Evolutionary conservation across 768 basidiomycete genomes (phyloP), one percentile per base, ranked within the genome.

Genomic region (Thelephora ganbajun): DNA sequence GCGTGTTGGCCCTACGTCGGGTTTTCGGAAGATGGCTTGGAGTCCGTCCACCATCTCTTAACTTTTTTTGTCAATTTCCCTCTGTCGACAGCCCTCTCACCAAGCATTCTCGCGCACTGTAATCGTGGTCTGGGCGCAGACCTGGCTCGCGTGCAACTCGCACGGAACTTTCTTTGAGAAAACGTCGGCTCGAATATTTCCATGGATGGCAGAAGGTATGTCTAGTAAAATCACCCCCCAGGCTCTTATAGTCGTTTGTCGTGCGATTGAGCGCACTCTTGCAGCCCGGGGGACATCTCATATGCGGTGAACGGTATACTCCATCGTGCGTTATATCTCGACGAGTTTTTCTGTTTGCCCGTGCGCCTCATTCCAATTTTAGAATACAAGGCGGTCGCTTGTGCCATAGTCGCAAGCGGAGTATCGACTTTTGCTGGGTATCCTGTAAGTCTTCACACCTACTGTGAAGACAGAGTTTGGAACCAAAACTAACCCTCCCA

Each of bases 391-490:
- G 79, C 88, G 45, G 83, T 90, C 58, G 87, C 85, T 35, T 90
- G 86, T 58, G 91, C 92, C 33, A 79, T 93, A 51, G 80, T 87
- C 36, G 91, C 91, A 44, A 91, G 89, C 56, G 85, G 92, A 63
- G 75, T 92, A 54, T 92, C 91, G 43, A 96, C 93, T 12, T 77
- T 94, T 58, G 84, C 85, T 48, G 92, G 92, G 44, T 94, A 92
- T 63, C 90, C 90, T 48, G 88, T 76, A 46, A 47, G 65, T 58
- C 44, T 16, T 34, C 20, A 16, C 26, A 9, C 22, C 14, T 5
- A 11, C 26, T 9, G 26, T 9, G 26, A 30, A 30, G 26, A 30
- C 5, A 30, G 9, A 30, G 9, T 9, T 30, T 4, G 5, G 9
- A 30, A 30, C 4, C 26, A 4, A 30, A 30, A 9, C 26, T 30